phyloP scores from a whole-genome alignment of 345 rosid genomes.

The Cardamine chenopodiifolia region DNA sequence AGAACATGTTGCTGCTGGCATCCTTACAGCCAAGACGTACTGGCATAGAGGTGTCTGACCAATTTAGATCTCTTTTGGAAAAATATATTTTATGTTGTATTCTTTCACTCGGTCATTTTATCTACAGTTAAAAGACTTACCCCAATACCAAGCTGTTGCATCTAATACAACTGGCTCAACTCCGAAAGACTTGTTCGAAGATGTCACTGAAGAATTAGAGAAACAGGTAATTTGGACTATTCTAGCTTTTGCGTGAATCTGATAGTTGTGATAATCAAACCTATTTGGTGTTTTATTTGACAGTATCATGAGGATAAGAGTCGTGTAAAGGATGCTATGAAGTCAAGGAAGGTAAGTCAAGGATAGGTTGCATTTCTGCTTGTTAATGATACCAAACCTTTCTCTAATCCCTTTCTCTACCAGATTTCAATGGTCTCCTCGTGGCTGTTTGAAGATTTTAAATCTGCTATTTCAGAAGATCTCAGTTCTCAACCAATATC shows the following conservation, averaged over 20 bases:
- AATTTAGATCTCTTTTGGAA: constrained; percentile 23
- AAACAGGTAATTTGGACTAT: constrained; percentile 58
- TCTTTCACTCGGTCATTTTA: constrained; percentile 17
- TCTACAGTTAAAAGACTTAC: constrained; percentile 73
- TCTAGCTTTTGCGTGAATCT: constrained; percentile 24
- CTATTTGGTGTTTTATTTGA: constrained; percentile 23
- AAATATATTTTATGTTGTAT: neutral
- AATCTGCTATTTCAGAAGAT: constrained; percentile 61
- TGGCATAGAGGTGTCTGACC: constrained; percentile 71
- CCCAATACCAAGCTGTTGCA: constrained; percentile 90
- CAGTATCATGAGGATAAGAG: constrained; percentile 91
- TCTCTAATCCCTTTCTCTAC: constrained; percentile 31
- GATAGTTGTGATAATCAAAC: constrained; percentile 13
- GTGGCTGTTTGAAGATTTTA: constrained; percentile 82
- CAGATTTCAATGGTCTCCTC: constrained; percentile 62
- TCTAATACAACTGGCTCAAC: constrained; percentile 84
- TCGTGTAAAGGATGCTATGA: constrained; percentile 76
- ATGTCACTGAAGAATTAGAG: constrained; percentile 77
- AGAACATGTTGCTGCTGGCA: constrained; percentile 72
- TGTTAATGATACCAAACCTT: constrained; percentile 16
- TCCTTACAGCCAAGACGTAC: constrained; percentile 79
- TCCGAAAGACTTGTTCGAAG: constrained; percentile 96
- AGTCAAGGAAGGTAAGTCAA: constrained; percentile 64
- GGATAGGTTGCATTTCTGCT: neutral
- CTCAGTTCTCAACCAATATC: constrained; percentile 57